Base-by-base conservation (phyloP, 2,329 filamentous ascomycete species). In the Orbilia javanica region DNA sequence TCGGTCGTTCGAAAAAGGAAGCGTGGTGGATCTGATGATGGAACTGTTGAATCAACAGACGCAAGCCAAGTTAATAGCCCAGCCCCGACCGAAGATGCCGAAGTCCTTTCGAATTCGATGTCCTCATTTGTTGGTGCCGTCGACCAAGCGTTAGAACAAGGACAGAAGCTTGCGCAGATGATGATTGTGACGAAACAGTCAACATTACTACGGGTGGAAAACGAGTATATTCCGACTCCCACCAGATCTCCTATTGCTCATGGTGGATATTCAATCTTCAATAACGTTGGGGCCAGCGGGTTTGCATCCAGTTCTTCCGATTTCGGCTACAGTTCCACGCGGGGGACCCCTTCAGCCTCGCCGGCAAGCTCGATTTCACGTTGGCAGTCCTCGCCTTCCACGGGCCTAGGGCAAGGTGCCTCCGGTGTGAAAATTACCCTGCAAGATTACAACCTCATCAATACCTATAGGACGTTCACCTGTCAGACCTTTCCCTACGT, bases 301-400 rank as follows among this genome's bases (percentile, higher is more conserved):
- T 36, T 29, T 7, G 8, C 25, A 7, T 15, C 25, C 11, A 48
- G 15, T 27, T 10, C 25, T 8, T 20, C 60, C 3, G 18, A 5
- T 60, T 34, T 50, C 31, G 50, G 20, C 6, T 20, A 44, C 25
- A 8, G 25, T 22, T 29, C 52, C 31, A 10, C 27, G 7, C 68
- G 18, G 4, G 15, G 39, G 8, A n/a, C 39, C 1, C 39, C 72
- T 4, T 39, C 39, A 5, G 6, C 20, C 8, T 53, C 73, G 4
- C 48, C 72, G 1, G 20, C 20, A 1, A 4, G 29, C 4, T 66
- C 73, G 3, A 44, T 77, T 8, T 66, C 73, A 2, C 20, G 44
- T 2, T 77, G 73, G 73, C 73, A 77, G 34, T 70, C 73, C 5
- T 50, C 73, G 10, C 73, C 60, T 5, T 77, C 73, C 5, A 77